Evolutionary conservation across 73 alveolate species (phyloP).

Genomic region (Paramecium octaurelia): DNA sequence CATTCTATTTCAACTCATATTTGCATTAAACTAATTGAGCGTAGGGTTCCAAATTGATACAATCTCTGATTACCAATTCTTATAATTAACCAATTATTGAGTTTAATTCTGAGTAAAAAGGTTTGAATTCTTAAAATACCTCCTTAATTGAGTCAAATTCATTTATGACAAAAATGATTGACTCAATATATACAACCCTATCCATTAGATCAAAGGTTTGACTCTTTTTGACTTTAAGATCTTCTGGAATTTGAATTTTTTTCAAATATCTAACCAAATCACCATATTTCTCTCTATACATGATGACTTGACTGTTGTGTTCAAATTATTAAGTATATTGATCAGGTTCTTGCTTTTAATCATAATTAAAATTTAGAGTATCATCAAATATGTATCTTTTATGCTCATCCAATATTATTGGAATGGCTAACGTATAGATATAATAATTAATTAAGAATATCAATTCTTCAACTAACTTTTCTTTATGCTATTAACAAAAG

Average conservation of each 20-base stretch:
- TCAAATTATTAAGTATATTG: background rate
- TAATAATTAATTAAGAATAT: background rate
- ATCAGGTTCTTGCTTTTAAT: background rate
- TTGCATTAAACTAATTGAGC: background rate
- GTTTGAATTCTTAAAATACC: background rate
- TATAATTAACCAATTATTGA: background rate
- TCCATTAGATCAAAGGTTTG: background rate
- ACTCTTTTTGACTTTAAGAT: background rate
- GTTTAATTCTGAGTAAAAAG: background rate
- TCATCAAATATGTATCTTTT: slow-evolving; percentile 14
- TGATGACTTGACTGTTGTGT: background rate
- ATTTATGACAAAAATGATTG: background rate
- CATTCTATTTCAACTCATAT: slow-evolving; percentile 22
- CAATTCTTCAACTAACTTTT: background rate
- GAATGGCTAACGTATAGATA: background rate
- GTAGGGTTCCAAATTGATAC: background rate
- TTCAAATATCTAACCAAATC: background rate
- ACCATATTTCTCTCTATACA: slow-evolving; percentile 11
- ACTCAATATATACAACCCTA: background rate
- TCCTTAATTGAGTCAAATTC: background rate
- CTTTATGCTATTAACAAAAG: background rate
- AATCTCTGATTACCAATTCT: background rate
- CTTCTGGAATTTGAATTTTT: slow-evolving; percentile 1
- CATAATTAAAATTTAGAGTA: background rate
- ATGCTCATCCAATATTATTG: background rate